Evolutionary conservation across 2,329 filamentous ascomycete species (phyloP).

Genomic region (Fusarium sublunatum): DNA sequence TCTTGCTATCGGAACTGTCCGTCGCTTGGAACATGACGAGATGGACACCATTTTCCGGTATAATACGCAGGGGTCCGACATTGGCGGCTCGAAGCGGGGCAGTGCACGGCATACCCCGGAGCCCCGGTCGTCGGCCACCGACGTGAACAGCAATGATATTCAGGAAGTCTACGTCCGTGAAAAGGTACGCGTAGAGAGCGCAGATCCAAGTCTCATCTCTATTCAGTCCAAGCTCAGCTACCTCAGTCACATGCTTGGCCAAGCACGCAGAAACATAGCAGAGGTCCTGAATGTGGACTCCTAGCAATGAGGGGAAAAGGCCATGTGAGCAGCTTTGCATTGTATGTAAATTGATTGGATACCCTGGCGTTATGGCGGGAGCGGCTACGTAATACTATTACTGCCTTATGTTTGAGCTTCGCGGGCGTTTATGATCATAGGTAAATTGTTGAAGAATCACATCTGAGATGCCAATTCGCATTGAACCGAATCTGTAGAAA

Average conservation of each 20-base stretch:
- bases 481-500: constrained; percentile 37
- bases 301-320: constrained; percentile 33
- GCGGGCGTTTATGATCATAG: constrained; percentile 3
- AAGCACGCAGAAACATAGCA: constrained; percentile 77
- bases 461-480: constrained; percentile 10
- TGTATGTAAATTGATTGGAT: constrained; percentile 44
- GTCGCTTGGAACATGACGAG: constrained; percentile 80
- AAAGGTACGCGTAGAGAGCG: constrained; percentile 88
- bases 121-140: constrained; percentile 32
- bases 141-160: constrained; percentile 40
- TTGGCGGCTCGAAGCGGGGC: constrained; percentile 42
- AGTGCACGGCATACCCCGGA: constrained; percentile 44
- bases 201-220: constrained; percentile 87
- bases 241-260: constrained; percentile 76
- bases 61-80: constrained; percentile 50
- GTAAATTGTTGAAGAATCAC: constrained; percentile 5
- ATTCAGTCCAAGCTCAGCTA: constrained; percentile 85
- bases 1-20: constrained; percentile 73
- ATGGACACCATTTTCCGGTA: constrained; percentile 80
- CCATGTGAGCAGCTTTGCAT: constrained; percentile 28
- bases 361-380: constrained; percentile 39
- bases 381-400: constrained; percentile 14
- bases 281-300: constrained; percentile 77
- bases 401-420: not conserved
- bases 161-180: constrained; percentile 85